Evolutionary conservation across 306 rosid genomes (phyloP).

Genomic region (Psophocarpus tetragonolobus): DNA sequence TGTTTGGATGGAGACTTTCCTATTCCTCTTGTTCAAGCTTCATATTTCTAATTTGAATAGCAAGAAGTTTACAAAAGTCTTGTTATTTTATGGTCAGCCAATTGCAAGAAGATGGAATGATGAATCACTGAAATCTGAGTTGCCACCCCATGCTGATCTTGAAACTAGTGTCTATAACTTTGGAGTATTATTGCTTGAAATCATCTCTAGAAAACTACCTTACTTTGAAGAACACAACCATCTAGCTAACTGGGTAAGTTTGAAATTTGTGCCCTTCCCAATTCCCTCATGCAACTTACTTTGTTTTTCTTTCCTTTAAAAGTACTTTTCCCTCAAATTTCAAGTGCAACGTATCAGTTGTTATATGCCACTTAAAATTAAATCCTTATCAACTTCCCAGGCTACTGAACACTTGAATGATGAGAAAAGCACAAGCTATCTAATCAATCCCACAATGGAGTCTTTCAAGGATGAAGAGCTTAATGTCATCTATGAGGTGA

Average conservation of each 20-base stretch:
- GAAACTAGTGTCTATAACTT: conserved; percentile 75
- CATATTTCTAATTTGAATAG: neutral
- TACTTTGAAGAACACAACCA: conserved; percentile 70
- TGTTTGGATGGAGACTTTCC: no score
- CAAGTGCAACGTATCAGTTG: neutral
- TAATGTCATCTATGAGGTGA: conserved; percentile 73
- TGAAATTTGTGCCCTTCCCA: neutral
- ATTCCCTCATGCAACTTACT: neutral
- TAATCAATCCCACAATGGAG: conserved; percentile 73
- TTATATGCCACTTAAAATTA: neutral
- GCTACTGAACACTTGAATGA: conserved; percentile 70
- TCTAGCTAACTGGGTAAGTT: conserved; percentile 73
- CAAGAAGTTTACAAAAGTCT: neutral
- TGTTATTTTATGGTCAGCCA: neutral
- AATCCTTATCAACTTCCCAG: conserved; percentile 42
- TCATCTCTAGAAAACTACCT: conserved; percentile 72
- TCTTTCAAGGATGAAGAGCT: conserved; percentile 74
- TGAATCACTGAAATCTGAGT: conserved; percentile 48
- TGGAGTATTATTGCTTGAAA: conserved; percentile 77
- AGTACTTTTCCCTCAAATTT: neutral
- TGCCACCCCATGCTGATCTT: conserved; percentile 68
- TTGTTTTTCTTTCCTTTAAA: neutral
- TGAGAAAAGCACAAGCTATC: conserved; percentile 46
- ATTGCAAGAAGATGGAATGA: conserved; percentile 32
- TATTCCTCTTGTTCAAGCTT: neutral